A percentile compares a stretch with the other conserved stretches of the same genome.
phyloP scores from a whole-genome alignment of 2,329 filamentous ascomycete species.

The Paecilomyces dactylethromorphus region DNA sequence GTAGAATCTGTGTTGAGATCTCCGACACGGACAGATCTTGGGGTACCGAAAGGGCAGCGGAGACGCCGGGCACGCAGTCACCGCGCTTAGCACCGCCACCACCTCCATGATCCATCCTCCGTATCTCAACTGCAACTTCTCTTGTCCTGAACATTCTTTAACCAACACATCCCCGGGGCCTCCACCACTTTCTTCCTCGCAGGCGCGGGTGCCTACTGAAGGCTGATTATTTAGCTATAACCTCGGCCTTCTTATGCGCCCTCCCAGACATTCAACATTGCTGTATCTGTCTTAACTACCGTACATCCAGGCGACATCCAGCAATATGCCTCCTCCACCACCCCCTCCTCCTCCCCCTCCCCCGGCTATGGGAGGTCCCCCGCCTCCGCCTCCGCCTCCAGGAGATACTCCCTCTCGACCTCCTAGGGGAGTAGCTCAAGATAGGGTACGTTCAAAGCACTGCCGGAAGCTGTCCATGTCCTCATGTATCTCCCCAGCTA shows the following conservation, averaged over 20 bases:
- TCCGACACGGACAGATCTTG: slow-evolving; percentile 9
- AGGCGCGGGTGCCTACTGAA: not conserved
- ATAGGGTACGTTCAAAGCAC: slow-evolving; percentile 51
- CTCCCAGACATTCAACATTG: not conserved
- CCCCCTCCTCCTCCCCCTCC: slow-evolving; percentile 68
- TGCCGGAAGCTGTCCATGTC: not conserved
- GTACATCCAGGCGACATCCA: not conserved
- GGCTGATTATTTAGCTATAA: not conserved
- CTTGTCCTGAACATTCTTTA: not conserved
- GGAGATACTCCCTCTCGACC: slow-evolving; percentile 50
- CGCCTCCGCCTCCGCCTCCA: slow-evolving; percentile 60
- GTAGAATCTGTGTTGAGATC: not conserved
- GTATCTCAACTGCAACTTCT: not conserved
- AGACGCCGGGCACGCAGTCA: slow-evolving; percentile 17
- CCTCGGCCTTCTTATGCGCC: not conserved
- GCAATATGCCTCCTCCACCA: slow-evolving; percentile 45
- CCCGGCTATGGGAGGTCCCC: slow-evolving; percentile 52
- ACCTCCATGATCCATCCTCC: slow-evolving; percentile 11
- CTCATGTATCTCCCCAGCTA: not conserved
- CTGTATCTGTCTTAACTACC: not conserved
- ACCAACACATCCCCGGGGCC: not conserved
- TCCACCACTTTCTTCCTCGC: not conserved
- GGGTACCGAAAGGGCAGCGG: slow-evolving; percentile 19
- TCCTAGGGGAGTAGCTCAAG: slow-evolving; percentile 48
- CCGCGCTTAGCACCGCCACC: slow-evolving; percentile 12